Base-by-base conservation (phyloP, 139 green algal genomes). In the Nannochloris sp. region DNA sequence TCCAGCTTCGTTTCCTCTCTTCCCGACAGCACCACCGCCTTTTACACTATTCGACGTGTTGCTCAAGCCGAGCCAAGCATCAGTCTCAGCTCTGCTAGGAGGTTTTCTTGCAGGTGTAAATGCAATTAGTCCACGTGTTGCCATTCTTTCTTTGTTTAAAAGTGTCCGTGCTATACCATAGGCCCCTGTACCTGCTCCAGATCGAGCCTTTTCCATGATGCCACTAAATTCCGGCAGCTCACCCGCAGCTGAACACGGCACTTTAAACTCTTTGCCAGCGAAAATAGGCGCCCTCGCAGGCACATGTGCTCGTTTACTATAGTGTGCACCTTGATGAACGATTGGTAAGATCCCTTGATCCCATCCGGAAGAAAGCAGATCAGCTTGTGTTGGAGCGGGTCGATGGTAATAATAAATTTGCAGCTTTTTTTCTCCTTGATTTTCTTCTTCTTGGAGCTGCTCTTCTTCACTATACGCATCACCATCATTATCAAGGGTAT, bases 241-340 rank as follows among this genome's bases (percentile, higher is more conserved):
- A 30, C 33, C 24, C 3, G 77, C 53, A 2, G 68, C 65, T 4
- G 61, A 64, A 12, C 64, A 65, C 33, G 68, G 65, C 15, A 84
- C 57, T 29, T 59, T 75, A 68, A 80, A 87, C 64, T 79, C 75
- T 35, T 69, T 34, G 4, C 79, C 76, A 0, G 85, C 85, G 61
- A 88, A 85, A 6, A 84, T 19, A 9, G 59, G 29, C 5, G 79
- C 66, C 7, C 66, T 55, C 4, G 64, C 55, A 10, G 81, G 78
- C 37, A 74, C 76, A 47, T 92, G 76, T 2, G 3, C 29, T 4
- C 80, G 53, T 23, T 81, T 68, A 37, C 79, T 73, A 36, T 85
- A 93, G 65, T 83, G 83, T 2, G 83, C 70, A n/a, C 68, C 57
- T 46, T 62, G 61, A 53, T 86, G 70, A 32, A 86, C 60, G 12